Conservation (phyloP, 1,139 yeast genomes). For the Yamadazyma taylorii region DNA sequence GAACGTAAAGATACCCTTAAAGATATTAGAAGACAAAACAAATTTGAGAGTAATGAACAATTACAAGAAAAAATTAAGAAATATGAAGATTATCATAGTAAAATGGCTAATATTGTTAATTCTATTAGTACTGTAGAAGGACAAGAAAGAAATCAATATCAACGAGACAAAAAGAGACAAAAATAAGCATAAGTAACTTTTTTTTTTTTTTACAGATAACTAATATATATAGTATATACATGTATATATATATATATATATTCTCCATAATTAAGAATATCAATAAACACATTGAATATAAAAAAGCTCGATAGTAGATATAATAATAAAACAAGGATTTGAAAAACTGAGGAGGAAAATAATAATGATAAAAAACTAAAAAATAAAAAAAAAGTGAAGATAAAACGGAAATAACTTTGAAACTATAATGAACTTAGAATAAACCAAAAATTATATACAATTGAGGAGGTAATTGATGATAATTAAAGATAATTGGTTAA, state of each 20-base stretch:
- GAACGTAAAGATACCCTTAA: slow-evolving; percentile 87
- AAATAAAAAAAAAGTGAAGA: no score
- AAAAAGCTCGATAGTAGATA: no score
- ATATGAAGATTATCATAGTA: slow-evolving; percentile 80
- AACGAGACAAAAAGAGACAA: slow-evolving; percentile 74
- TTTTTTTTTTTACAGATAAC: no score
- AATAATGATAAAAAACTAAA: not conserved
- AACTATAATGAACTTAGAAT: no score
- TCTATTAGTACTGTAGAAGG: slow-evolving; percentile 92
- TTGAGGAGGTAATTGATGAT: no score
- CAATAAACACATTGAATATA: not conserved
- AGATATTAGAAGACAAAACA: slow-evolving; percentile 86
- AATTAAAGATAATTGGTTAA: no score
- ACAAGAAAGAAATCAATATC: slow-evolving; percentile 88
- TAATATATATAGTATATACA: slow-evolving; percentile 1
- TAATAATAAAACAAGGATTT: slow-evolving; percentile 2
- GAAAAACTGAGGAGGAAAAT: not conserved
- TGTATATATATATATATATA: slow-evolving; percentile 1
- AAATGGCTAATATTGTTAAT: slow-evolving; percentile 84
- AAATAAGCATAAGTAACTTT: no score
- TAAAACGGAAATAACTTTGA: no score
- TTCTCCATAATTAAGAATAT: slow-evolving; percentile 1
- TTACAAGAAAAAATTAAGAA: slow-evolving; percentile 73
- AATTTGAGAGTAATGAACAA: slow-evolving; percentile 83
- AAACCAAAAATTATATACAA: no score